Conservation (phyloP, 2,329 filamentous ascomycete species). For the Escovopsis sp. region DNA sequence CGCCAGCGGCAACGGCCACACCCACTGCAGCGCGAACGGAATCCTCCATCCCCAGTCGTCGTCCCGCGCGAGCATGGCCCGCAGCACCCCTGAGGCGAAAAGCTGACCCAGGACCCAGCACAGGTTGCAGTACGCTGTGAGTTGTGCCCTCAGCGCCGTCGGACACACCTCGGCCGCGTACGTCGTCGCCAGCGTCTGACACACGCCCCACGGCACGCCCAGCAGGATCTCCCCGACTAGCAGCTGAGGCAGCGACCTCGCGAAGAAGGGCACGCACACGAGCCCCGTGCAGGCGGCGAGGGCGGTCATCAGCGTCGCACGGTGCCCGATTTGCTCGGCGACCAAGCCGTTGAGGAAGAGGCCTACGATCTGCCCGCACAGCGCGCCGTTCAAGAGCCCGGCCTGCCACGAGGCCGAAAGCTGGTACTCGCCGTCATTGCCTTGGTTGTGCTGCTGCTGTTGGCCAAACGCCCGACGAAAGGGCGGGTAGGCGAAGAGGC, state of each 20-base stretch:
- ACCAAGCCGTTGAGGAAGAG: slow-evolving; percentile 33
- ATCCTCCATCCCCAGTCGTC: slow-evolving; percentile 31
- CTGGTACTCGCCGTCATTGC: slow-evolving; percentile 17
- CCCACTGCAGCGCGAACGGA: slow-evolving; percentile 34
- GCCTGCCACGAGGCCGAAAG: slow-evolving; percentile 37
- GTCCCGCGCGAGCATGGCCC: slow-evolving; percentile 20
- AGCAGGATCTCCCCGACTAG: slow-evolving; percentile 30
- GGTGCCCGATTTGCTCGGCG: slow-evolving; percentile 30
- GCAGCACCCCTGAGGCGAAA: slow-evolving; percentile 27
- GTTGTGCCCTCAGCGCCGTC: slow-evolving; percentile 30
- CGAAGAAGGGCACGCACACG: slow-evolving; percentile 35
- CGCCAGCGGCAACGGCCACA: slow-evolving; percentile 30
- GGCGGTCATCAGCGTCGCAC: slow-evolving; percentile 29
- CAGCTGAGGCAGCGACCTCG: slow-evolving; percentile 23
- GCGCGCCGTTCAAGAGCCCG: slow-evolving; percentile 31
- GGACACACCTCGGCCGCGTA: slow-evolving; percentile 34
- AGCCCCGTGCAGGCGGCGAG: slow-evolving; percentile 24
- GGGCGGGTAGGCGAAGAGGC: slow-evolving; percentile 25
- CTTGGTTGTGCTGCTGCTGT: slow-evolving; percentile 9
- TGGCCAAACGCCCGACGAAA: slow-evolving; percentile 25
- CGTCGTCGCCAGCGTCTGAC: slow-evolving; percentile 30
- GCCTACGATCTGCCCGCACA: slow-evolving; percentile 34
- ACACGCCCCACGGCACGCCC: slow-evolving; percentile 31
- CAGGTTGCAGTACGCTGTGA: slow-evolving; percentile 33
- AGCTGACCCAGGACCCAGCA: slow-evolving; percentile 36